These are phyloP conservation scores for Orbilia quercus DNA, from an alignment of 2,329 filamentous ascomycete genomes.

Conservation along the genomic window DNA sequence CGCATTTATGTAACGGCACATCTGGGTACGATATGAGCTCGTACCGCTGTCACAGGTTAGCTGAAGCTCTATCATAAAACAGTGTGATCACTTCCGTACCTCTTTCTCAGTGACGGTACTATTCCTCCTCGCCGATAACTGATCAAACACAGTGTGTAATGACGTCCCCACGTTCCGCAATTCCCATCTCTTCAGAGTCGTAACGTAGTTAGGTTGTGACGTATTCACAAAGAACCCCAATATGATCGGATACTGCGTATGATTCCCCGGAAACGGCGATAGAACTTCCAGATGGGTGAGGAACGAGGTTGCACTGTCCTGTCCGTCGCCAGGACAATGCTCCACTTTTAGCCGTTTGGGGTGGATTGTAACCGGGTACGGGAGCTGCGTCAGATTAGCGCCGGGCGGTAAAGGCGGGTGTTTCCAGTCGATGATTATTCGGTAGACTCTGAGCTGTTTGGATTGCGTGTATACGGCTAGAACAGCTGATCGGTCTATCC, in stretches of 20 bases:
- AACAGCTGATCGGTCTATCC: constrained; percentile 55
- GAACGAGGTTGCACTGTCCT: constrained; percentile 69
- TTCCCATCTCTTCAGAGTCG: constrained; percentile 85
- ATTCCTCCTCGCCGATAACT: constrained; percentile 75
- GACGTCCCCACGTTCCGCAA: constrained; percentile 73
- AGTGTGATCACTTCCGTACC: constrained; percentile 54
- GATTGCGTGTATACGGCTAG: constrained; percentile 65
- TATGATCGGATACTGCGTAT: constrained; percentile 71
- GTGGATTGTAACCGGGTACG: constrained; percentile 53
- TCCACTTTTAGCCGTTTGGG: constrained; percentile 59
- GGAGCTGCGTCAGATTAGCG: constrained; percentile 54
- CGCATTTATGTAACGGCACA: constrained; percentile 69
- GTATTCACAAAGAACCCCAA: constrained; percentile 72
- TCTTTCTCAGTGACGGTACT: constrained; percentile 64
- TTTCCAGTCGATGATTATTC: constrained; percentile 80
- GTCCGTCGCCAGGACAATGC: constrained; percentile 60
- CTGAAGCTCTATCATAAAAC: not conserved
- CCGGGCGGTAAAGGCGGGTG: constrained; percentile 61
- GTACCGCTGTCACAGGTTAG: constrained; percentile 68
- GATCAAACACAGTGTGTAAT: constrained; percentile 80
- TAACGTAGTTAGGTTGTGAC: constrained; percentile 72
- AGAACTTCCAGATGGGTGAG: constrained; percentile 81
- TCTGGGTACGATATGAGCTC: constrained; percentile 74
- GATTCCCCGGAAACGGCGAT: constrained; percentile 72
- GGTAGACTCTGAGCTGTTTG: constrained; percentile 78